These are phyloP conservation scores for Pichia ethanolica DNA, from an alignment of 805 yeast species.

Conservation along the genomic window DNA sequence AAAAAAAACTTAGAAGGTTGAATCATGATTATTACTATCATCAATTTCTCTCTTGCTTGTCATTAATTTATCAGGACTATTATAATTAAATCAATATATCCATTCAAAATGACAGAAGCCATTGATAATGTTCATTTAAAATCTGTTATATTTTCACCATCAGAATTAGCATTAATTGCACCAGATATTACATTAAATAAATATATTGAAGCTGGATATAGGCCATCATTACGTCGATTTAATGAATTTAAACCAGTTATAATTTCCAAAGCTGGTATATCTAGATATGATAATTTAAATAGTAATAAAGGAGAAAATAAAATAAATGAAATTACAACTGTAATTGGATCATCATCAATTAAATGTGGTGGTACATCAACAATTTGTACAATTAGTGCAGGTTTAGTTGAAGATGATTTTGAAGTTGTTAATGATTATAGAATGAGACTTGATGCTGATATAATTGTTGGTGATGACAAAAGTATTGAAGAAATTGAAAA, in stretches of 20 bases:
- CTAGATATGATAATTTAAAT: constrained; percentile 19
- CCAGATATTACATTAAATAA: constrained; percentile 80
- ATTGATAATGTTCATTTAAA: constrained; percentile 16
- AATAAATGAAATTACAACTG: constrained; percentile 20
- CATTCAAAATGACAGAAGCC: constrained; percentile 7
- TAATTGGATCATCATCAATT: constrained; percentile 62
- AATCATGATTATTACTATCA: too few species aligned
- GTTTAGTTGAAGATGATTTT: constrained; percentile 49
- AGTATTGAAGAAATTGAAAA: constrained; percentile 10
- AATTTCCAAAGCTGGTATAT: constrained; percentile 32
- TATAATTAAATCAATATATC: too few species aligned
- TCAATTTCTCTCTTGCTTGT: too few species aligned
- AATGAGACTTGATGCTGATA: constrained; percentile 31
- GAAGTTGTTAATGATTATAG: constrained; percentile 36
- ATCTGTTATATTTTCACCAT: constrained; percentile 67
- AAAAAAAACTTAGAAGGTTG: too few species aligned
- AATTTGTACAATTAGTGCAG: constrained; percentile 64
- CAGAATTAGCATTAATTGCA: constrained; percentile 72
- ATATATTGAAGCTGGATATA: constrained; percentile 63
- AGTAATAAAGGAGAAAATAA: constrained; percentile 11
- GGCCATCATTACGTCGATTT: constrained; percentile 68
- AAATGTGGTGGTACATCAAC: constrained; percentile 68
- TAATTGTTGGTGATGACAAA: constrained; percentile 17
- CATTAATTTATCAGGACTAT: too few species aligned
- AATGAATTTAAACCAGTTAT: constrained; percentile 62